Base-by-base conservation (phyloP, 1,284 basidiomycete genomes). In the Agroathelia rolfsii region DNA sequence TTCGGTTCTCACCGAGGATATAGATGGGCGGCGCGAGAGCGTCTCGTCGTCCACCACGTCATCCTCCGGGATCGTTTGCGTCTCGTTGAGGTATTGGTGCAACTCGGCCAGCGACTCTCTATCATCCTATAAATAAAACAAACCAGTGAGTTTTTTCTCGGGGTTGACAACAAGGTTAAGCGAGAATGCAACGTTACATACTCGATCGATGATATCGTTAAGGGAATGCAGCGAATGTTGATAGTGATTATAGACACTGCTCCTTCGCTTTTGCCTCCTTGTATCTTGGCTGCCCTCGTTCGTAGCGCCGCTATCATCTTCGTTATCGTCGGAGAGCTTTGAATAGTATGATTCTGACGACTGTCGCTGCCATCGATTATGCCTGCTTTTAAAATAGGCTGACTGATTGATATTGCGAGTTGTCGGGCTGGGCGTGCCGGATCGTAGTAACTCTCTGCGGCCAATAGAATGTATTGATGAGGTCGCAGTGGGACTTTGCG, bases 151-250 rank as follows among this genome's bases (percentile, higher is more conserved):
- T 9, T 19, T 12, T 26, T 15, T 15, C 34, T 30, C 20, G 17
- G 15, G 30, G 32, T 15, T 11, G 27, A 32, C 37, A 14, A 38
- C 13, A 32, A 17, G 7, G 39, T 14, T 18, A 32, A 30, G 26
- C 23, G 10, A 16, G 37, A 34, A 16, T 34, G 29, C 29, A 20
- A 64, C 34, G 29, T 30, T 19, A 64, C 73, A 40, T 50, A 85
- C 83, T 44, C 76, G 61, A 50, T 83, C 77, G 24, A 85, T 62
- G 41, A 86, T 84, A 47, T 83, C 79, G 38, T 69, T 64, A 34
- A 86, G 59, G 13, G 82, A 84, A 42, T 78, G 76, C 38, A 86
- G 54, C 17, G 83, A 86, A 41, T 79, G 72, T 36, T 82, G 73
- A 47, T 82, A 85, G 43, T 84, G 77, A 42, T 69, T 60, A 52